Evolutionary conservation across 768 basidiomycete species (phyloP).

Genomic region (Pseudohyphozyma bogoriensis): DNA sequence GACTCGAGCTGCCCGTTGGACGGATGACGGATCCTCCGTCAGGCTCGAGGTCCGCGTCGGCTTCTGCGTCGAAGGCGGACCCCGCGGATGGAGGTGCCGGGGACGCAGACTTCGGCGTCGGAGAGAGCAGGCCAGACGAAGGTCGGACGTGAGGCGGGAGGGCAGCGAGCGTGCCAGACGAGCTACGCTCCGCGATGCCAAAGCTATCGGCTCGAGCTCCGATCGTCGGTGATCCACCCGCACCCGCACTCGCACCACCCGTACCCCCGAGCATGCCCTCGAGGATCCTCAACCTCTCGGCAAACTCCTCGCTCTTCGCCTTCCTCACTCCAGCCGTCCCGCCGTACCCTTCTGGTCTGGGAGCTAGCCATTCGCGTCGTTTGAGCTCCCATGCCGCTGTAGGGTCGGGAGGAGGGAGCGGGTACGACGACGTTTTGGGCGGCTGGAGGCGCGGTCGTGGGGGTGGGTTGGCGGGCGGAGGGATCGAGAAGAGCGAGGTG

Average conservation of each 20-base stretch:
- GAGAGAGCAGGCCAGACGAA: background rate
- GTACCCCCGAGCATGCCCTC: constrained; percentile 1
- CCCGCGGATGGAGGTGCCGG: background rate
- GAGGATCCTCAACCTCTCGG: background rate
- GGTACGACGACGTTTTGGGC: too few species aligned
- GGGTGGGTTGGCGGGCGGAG: too few species aligned
- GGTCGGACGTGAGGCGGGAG: background rate
- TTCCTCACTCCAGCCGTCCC: background rate
- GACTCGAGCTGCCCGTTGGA: background rate
- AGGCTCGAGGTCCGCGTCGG: background rate
- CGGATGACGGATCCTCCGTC: background rate
- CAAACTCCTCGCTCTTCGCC: background rate
- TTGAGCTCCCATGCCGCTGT: background rate
- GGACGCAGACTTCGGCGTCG: background rate
- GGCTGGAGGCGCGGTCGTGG: too few species aligned
- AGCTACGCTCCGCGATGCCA: too few species aligned
- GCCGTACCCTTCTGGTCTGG: background rate
- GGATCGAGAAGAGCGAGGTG: too few species aligned
- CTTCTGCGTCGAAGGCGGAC: background rate
- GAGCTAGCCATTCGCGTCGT: background rate
- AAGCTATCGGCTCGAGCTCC: background rate
- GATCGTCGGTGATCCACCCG: too few species aligned
- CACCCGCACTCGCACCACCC: too few species aligned
- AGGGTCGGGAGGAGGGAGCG: background rate
- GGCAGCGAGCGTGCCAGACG: background rate